These are phyloP conservation scores for Scedosporium boydii DNA, from an alignment of 2,329 filamentous ascomycete genomes.

Conservation along the genomic window DNA sequence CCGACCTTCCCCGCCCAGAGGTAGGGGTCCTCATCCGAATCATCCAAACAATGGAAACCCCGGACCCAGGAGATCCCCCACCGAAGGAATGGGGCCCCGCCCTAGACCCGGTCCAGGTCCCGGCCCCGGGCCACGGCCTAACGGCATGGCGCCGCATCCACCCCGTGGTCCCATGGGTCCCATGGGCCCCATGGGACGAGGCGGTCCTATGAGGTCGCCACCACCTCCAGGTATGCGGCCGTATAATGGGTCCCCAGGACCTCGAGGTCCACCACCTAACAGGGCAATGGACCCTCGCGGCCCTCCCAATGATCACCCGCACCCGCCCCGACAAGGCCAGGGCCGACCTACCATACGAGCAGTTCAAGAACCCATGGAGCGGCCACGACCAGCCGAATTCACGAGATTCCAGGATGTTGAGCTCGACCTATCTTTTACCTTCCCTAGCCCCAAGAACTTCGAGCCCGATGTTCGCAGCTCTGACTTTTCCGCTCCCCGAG, in stretches of 20 bases:
- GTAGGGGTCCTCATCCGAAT: background rate
- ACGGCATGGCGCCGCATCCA: background rate
- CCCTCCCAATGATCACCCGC: background rate
- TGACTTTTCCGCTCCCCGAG: background rate
- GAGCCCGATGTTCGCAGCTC: background rate
- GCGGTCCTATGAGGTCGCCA: conserved; percentile 1
- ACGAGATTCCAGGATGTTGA: background rate
- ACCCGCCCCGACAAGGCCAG: background rate
- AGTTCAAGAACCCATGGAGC: background rate
- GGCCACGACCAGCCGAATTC: background rate
- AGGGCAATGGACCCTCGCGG: background rate
- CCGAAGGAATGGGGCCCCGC: background rate
- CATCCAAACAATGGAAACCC: background rate
- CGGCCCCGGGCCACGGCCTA: background rate
- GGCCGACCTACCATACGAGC: background rate
- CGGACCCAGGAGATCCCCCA: background rate
- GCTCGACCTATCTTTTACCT: background rate
- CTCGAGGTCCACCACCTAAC: background rate
- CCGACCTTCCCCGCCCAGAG: background rate
- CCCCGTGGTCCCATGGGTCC: background rate
- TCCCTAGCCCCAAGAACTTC: background rate
- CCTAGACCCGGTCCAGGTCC: background rate
- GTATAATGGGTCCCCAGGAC: background rate
- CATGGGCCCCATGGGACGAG: background rate
- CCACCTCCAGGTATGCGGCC: background rate